Conservation (phyloP, 1,284 basidiomycete species). For the Cryptococcus deneoformans region DNA sequence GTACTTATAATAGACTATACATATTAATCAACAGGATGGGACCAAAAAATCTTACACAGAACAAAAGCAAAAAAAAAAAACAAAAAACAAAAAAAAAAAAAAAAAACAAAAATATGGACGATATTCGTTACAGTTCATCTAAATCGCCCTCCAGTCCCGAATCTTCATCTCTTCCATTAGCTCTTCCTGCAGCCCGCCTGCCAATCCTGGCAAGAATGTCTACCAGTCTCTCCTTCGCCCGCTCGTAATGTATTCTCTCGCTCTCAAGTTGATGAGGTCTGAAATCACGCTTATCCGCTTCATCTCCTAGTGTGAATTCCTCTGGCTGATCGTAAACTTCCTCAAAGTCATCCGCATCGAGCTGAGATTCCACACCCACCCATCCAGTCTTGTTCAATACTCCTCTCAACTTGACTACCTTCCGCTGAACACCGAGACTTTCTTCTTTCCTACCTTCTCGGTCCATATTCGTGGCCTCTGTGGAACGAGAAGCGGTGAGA, state of each 20-base stretch:
- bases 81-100: too few species aligned
- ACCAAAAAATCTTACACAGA: too few species aligned
- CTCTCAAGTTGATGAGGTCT: slow-evolving; percentile 8
- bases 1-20: too few species aligned
- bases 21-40: too few species aligned
- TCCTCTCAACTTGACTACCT: slow-evolving; percentile 34
- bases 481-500: slow-evolving; percentile 20
- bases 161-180: slow-evolving; percentile 34
- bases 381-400: slow-evolving; percentile 42
- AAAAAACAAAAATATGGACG: too few species aligned
- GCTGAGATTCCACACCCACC: slow-evolving; percentile 18
- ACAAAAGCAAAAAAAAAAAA: too few species aligned
- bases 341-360: slow-evolving; percentile 17
- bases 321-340: slow-evolving; percentile 11
- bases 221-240: slow-evolving; percentile 42
- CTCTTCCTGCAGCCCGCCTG: slow-evolving; percentile 36
- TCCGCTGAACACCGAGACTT: slow-evolving; percentile 30
- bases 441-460: slow-evolving; percentile 10
- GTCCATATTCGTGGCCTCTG: not conserved
- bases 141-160: slow-evolving; percentile 42
- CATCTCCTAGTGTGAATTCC: not conserved
- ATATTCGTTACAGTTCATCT: slow-evolving; percentile 33
- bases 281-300: not conserved
- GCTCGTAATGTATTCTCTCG: slow-evolving; percentile 30
- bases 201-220: slow-evolving; percentile 37